phyloP scores from a whole-genome alignment of 495 filamentous ascomycete genomes.

The Neurospora africana region DNA sequence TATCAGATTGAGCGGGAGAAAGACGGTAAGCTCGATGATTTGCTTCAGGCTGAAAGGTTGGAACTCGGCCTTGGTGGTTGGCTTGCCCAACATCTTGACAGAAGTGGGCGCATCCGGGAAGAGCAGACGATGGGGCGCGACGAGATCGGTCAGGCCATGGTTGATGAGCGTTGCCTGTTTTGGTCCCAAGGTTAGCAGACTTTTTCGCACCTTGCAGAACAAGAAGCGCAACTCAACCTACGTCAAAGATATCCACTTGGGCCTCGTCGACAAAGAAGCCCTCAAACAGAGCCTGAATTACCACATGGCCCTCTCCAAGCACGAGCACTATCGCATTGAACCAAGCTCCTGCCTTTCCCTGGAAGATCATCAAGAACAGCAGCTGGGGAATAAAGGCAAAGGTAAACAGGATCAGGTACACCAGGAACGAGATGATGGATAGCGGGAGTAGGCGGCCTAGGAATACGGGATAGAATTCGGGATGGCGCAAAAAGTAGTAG shows the following conservation, averaged over 20 bases:
- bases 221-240: slow-evolving; percentile 36
- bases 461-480: slow-evolving; percentile 56
- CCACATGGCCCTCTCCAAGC: slow-evolving; percentile 67
- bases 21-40: slow-evolving; percentile 64
- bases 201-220: neutral
- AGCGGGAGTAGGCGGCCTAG: slow-evolving; percentile 58
- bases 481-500: slow-evolving; percentile 62
- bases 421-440: slow-evolving; percentile 57
- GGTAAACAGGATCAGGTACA: slow-evolving; percentile 66
- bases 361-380: slow-evolving; percentile 70
- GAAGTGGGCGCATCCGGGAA: slow-evolving; percentile 48
- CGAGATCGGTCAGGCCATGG: slow-evolving; percentile 42
- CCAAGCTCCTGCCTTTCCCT: slow-evolving; percentile 64
- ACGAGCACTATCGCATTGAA: slow-evolving; percentile 68
- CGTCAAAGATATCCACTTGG: slow-evolving; percentile 89
- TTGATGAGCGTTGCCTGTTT: slow-evolving; percentile 38
- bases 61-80: slow-evolving; percentile 56
- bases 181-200: neutral
- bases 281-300: slow-evolving; percentile 69
- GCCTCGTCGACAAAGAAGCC: slow-evolving; percentile 73
- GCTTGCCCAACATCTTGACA: slow-evolving; percentile 65
- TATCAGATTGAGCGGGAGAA: slow-evolving; percentile 81
- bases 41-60: slow-evolving; percentile 61
- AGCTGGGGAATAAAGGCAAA: slow-evolving; percentile 85
- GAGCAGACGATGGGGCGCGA: slow-evolving; percentile 62